Conservation (phyloP, 2,329 filamentous ascomycete genomes). For the Neodidymelliopsis sp. region DNA sequence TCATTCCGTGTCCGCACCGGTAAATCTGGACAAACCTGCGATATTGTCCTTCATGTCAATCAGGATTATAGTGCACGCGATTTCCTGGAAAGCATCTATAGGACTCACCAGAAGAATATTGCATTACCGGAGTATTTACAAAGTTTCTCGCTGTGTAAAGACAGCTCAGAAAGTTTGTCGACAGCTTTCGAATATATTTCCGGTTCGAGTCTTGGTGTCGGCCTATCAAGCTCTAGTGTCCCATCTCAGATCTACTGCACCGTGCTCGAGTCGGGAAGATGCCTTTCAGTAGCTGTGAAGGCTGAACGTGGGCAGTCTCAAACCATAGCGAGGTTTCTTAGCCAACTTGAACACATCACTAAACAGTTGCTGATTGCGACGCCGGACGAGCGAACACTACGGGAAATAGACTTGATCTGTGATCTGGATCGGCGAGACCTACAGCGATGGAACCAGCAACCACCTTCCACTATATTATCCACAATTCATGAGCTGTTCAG, state of each 20-base stretch:
- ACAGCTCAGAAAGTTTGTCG: background rate
- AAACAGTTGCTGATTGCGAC: background rate
- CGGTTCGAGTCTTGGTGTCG: background rate
- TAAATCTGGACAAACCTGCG: background rate
- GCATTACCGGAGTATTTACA: background rate
- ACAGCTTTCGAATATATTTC: background rate
- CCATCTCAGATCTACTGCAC: constrained; percentile 1
- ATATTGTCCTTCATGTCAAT: background rate
- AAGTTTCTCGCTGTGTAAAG: background rate
- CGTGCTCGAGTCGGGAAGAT: background rate
- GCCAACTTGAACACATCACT: constrained; percentile 2
- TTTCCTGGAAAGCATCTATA: background rate
- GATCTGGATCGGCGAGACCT: constrained; percentile 1
- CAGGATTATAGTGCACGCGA: background rate
- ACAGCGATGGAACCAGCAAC: constrained; percentile 6
- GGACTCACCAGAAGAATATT: background rate
- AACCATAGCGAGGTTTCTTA: background rate
- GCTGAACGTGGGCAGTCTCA: background rate
- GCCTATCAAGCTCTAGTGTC: background rate
- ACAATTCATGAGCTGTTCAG: background rate
- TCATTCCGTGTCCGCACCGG: background rate
- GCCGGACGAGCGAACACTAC: background rate
- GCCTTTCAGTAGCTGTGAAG: background rate
- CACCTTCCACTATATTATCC: background rate
- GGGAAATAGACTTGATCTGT: constrained; percentile 2